Conservation (phyloP, 2,329 filamentous ascomycete species). For the Achaetomium macrosporum region DNA sequence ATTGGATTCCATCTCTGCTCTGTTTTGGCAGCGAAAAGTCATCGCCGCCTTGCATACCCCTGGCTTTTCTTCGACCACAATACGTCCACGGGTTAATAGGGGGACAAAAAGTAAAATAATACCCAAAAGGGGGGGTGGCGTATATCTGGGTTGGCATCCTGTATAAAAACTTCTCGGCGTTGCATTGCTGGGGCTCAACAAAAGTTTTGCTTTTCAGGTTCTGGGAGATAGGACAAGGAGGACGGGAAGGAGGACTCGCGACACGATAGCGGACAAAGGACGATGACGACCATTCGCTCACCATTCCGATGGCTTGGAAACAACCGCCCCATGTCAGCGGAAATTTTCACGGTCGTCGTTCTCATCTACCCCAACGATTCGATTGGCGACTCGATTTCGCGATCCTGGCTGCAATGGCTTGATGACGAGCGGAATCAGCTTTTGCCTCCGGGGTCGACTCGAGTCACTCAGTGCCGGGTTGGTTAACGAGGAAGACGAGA, state of each 20-base stretch:
- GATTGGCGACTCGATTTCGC: no score
- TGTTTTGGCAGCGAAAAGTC: not conserved
- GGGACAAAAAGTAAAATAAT: conserved; percentile 12
- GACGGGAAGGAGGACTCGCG: not conserved
- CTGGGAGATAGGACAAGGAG: not conserved
- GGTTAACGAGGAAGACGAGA: not conserved
- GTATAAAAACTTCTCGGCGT: conserved; percentile 13
- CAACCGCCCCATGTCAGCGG: no score
- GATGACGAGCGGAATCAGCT: no score
- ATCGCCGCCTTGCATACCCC: not conserved
- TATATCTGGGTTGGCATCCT: conserved; percentile 5
- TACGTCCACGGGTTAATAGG: not conserved
- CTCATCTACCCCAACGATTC: no score
- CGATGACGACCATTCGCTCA: no score
- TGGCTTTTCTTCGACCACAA: not conserved
- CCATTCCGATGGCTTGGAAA: no score
- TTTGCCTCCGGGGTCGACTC: not conserved
- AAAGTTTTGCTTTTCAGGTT: conserved; percentile 19
- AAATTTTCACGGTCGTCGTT: no score
- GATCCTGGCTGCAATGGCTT: no score
- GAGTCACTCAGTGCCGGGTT: not conserved
- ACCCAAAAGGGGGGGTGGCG: conserved; percentile 8
- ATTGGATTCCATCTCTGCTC: not conserved
- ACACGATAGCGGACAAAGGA: not conserved
- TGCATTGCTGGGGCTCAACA: conserved; percentile 6